Base-by-base conservation (phyloP, 768 basidiomycete genomes). In the Lactarius hengduanensis region DNA sequence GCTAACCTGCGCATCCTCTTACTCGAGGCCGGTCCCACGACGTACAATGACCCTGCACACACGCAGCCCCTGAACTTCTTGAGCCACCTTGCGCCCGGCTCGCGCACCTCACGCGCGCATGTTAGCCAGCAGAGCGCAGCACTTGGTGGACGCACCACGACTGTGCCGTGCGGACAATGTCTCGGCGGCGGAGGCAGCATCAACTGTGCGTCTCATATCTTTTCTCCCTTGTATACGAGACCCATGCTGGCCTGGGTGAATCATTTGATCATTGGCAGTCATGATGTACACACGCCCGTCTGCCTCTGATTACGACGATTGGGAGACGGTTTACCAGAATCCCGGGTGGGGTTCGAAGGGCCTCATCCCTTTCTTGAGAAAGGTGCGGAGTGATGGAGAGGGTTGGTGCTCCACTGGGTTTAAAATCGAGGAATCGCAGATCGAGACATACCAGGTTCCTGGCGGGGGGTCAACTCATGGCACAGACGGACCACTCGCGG, bases 141-240 rank as follows among this genome's bases (percentile, higher is more conserved):
- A 62, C 74, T 81, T 45, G 78, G 72, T 18, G 83, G 81, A 4
- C 85, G 88, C 4, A 70, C 76, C 4, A 71, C 76, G 4, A 57
- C 83, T 40, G 78, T 86, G 5, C 78, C 80, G 0, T 71, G 76
- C 32, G 87, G 83, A 0, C 78, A 82, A 60, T 81, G 80, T 47
- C 70, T 90, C 6, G 88, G 88, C 4, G 88, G 88, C 6, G 87
- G 87, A 0, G 87, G 86, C 0, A 76, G 78, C 61, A 80, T 47
- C 45, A 88, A 88, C 68, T 85, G 86, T 86, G 57, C 20, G 6
- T 64, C 28, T 26, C n/a, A 0, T n/a, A 43, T 13, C 34, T 15
- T n/a, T n/a, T 22, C 11, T 5, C 43, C 18, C 30, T n/a, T 57
- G 15, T 20, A 64, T 69, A 38, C 61, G 0, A 47, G n/a, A 28